Base-by-base conservation (phyloP, 306 rosid genomes). In the Fagus crenata region DNA sequence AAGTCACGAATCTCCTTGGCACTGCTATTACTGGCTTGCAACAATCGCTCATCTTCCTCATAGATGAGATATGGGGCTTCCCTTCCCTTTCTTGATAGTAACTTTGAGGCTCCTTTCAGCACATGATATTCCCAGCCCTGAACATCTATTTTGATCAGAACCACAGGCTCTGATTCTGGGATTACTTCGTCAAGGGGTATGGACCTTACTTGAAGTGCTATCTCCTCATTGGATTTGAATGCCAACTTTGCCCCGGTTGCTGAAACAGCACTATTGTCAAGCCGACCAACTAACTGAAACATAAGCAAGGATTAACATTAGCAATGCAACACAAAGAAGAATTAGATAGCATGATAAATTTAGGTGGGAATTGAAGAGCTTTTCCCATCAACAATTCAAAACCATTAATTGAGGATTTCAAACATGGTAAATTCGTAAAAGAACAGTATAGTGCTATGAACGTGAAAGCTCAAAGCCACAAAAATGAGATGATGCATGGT, bases 111-210 rank as follows among this genome's bases (percentile, higher is more conserved):
- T 81, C 99, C 99, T 88, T 86, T 92, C 37, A 96, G 99, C 46
- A 92, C 99, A 74, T 96, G 98, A 87, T 88, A 85, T 75, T 96
- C 99, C 99, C 99, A 96, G 31, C 99, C 99, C 82, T 96, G 99
- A 65, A 96, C 99, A 63, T 96, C 99, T 55, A 96, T 90, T 81
- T 96, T 96, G 36, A 96, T 89, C 77, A 92, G 76, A 73, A 96
- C 89, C 77, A 92, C 99, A 6, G 69, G 79, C 77, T 87, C 91
- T 2, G 90, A 83, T 63, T 90, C 84, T 0, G 89, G 97, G 81
- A 96, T 88, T 75, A 89, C 89, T 68, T 91, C 90, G 68, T 96
- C 93, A 41, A 92, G 93, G 39, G 97, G 99, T 42, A 92, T 75
- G 46, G 99, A 84, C 71, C 81, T 86, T 35, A 96, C 97, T 86